phyloP scores from a whole-genome alignment of 2,329 filamentous ascomycete genomes.

The Fusarium compactum region DNA sequence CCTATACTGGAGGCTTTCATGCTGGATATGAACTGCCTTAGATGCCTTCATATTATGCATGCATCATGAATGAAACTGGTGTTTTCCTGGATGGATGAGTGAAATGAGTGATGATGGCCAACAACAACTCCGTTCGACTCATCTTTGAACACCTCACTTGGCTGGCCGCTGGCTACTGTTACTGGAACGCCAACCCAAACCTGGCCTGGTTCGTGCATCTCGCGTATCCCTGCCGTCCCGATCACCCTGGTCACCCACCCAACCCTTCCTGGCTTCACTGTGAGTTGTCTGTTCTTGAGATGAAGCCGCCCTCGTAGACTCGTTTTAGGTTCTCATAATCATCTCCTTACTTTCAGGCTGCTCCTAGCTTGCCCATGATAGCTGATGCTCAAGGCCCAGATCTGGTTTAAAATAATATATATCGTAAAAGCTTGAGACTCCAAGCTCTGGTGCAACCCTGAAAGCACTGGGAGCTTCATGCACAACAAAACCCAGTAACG shows the following conservation, averaged over 20 bases:
- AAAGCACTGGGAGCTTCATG: constrained; percentile 7
- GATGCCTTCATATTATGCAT: not conserved
- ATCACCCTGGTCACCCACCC: constrained; percentile 43
- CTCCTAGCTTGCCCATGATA: not conserved
- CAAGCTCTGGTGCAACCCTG: constrained; percentile 4
- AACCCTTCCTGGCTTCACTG: constrained; percentile 38
- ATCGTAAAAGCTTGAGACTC: constrained; percentile 9
- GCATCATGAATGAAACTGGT: not conserved
- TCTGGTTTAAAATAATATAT: not conserved
- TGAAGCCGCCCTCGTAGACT: constrained; percentile 21
- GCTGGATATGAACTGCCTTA: not conserved
- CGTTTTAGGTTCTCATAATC: constrained; percentile 24
- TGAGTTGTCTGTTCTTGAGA: constrained; percentile 28
- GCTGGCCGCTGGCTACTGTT: constrained; percentile 8
- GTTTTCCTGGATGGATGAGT: constrained; percentile 17
- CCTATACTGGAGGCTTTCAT: not conserved
- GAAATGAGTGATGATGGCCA: constrained; percentile 23
- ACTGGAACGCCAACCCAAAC: constrained; percentile 32
- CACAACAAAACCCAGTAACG: not conserved
- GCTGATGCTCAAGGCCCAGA: not conserved
- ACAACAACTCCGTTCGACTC: constrained; percentile 36
- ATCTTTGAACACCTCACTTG: constrained; percentile 35
- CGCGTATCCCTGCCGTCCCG: constrained; percentile 46
- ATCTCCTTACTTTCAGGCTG: constrained; percentile 2
- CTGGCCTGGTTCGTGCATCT: constrained; percentile 43